Base-by-base conservation (phyloP, 169 alveolate species). In the Eimeria mitis region DNA sequence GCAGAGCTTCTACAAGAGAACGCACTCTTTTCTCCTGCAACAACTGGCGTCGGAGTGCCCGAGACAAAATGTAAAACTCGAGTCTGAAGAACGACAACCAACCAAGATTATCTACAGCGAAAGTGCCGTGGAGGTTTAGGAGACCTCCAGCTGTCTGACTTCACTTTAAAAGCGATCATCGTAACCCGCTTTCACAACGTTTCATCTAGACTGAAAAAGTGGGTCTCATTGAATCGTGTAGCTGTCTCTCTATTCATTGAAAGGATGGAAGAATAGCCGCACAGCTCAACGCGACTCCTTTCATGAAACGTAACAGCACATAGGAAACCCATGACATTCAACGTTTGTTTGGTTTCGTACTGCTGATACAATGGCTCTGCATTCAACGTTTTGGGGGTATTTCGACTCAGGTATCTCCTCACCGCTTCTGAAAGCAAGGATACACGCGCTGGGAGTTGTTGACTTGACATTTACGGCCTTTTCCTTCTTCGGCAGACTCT, bases 361-460 rank as follows among this genome's bases (percentile, higher is more conserved):
- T 68, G 23, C 78, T 68, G 52, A 71, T 71, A 31, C 54, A 71
- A 7, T 2, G 5, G 31, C 16, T 0, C 34, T 73, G 54, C 83
- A 73, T 37, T 34, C 28, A 71, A 71, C 83, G 83, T 13, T 34
- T 31, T 9, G 28, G 7, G 25, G 1, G 25, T 34, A 6, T 42
- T 73, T 73, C 23, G 31, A 34, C 70, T 49, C 28, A 79, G 28
- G 68, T 19, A 70, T 21, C 89, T 49, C 76, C 91, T 54, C 76
- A 87, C 92, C 92, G 92, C 25, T 63, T 63, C 65, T 87, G 92
- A 56, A 87, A 87, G n/a, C 65, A 87, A 63, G 92, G 92, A 87
- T 87, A 87, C 19, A 11, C 78, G 44, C 71, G 92, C 49, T 70
- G 7, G 81, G 44, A 63, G 28, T 23, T 42, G 52, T 40, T 59